A percentile compares a stretch with the other conserved stretches of the same genome.
Conservation (phyloP, 2,329 filamentous ascomycete species). For the Xylaria digitata region DNA sequence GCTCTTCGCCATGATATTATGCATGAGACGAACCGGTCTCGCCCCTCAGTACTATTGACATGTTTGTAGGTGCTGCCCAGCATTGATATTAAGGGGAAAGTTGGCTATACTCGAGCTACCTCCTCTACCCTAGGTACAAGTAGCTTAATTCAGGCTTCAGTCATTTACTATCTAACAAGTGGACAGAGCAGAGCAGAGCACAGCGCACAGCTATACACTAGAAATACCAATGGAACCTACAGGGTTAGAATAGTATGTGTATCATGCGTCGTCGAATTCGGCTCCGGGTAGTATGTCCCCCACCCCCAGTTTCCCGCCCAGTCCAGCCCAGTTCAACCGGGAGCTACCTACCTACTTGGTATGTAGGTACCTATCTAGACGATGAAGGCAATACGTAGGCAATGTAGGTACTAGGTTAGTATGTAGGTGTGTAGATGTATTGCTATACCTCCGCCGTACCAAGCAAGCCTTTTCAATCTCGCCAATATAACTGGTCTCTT, state of each 20-base stretch:
- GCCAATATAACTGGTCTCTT: constrained; percentile 15
- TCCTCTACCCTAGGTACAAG: too few relatives aligned
- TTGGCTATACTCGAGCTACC: too few relatives aligned
- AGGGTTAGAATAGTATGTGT: background rate
- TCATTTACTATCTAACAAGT: background rate
- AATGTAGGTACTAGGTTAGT: too few relatives aligned
- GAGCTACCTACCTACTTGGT: background rate
- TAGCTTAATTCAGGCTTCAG: too few relatives aligned
- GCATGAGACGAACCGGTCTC: constrained; percentile 6
- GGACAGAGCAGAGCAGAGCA: background rate
- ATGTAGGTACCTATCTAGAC: too few relatives aligned
- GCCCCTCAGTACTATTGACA: background rate
- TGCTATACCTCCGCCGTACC: constrained; percentile 8
- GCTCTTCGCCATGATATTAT: constrained; percentile 2
- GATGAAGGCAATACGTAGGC: too few relatives aligned
- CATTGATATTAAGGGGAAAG: background rate
- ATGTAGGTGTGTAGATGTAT: too few relatives aligned
- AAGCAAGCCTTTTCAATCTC: constrained; percentile 1
- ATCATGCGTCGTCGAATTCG: constrained; percentile 3
- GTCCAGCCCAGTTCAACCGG: constrained; percentile 17
- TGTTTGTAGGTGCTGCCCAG: background rate
- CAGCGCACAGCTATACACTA: too few relatives aligned
- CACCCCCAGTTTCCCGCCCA: constrained; percentile 11
- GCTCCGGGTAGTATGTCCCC: constrained; percentile 10
- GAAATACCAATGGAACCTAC: too few relatives aligned